These are phyloP conservation scores for Colletotrichum truncatum DNA, from an alignment of 2,329 filamentous ascomycete species.

Conservation along the genomic window DNA sequence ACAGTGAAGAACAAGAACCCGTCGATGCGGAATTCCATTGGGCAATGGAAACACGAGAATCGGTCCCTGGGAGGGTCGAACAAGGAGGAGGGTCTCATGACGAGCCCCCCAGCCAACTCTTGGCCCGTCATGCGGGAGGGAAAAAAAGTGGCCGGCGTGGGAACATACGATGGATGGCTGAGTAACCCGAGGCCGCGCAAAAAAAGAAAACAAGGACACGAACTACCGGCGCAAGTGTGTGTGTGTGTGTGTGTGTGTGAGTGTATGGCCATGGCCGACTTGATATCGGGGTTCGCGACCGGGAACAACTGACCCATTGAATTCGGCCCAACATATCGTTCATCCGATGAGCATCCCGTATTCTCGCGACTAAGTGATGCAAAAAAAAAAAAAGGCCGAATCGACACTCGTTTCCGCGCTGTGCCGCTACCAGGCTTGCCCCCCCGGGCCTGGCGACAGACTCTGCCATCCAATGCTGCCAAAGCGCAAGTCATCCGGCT, in stretches of 20 bases:
- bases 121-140: slow-evolving; percentile 6
- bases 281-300: no score
- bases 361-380: no score
- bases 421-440: not conserved
- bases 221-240: no score
- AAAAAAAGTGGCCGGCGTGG: not conserved
- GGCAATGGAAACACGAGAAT: slow-evolving; percentile 16
- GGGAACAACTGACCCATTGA: no score
- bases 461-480: not conserved
- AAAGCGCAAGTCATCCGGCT: not conserved
- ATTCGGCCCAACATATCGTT: no score
- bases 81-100: slow-evolving; percentile 6
- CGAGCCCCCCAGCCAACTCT: slow-evolving; percentile 13
- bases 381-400: not conserved
- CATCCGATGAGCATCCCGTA: no score
- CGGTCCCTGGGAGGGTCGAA: not conserved
- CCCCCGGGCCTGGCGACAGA: not conserved
- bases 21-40: slow-evolving; percentile 10
- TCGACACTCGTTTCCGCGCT: not conserved
- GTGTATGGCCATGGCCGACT: no score
- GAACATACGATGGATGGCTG: slow-evolving; percentile 11
- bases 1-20: not conserved
- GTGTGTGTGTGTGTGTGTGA: no score
- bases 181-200: not conserved
- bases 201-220: slow-evolving; percentile 4